These are phyloP conservation scores for Alternaria ventricosa DNA, from an alignment of 2,329 filamentous ascomycete species.

Conservation along the genomic window DNA sequence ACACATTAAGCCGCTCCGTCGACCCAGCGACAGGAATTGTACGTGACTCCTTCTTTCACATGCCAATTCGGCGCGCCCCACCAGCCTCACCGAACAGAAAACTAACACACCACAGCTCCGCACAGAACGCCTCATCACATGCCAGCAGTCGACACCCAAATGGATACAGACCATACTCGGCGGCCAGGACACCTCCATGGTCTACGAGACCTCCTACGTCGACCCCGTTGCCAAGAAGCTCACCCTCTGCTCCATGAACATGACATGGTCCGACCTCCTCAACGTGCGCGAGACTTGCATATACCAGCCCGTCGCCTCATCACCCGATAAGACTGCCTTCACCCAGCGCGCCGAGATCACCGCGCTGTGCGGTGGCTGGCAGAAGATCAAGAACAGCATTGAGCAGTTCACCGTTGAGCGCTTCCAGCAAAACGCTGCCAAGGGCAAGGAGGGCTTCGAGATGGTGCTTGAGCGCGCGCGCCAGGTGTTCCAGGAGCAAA, in stretches of 20 bases:
- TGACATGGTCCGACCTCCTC: slow-evolving; percentile 90
- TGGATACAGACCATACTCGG: slow-evolving; percentile 84
- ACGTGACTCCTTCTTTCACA: slow-evolving; percentile 46
- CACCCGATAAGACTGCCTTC: slow-evolving; percentile 74
- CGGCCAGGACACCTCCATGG: slow-evolving; percentile 79
- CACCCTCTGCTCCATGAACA: slow-evolving; percentile 94
- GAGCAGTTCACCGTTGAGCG: slow-evolving; percentile 88
- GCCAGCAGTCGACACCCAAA: slow-evolving; percentile 72
- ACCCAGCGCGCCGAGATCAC: slow-evolving; percentile 91
- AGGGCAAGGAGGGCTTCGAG: slow-evolving; percentile 94
- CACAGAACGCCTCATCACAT: slow-evolving; percentile 72
- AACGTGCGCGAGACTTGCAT: slow-evolving; percentile 91
- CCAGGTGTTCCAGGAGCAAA: slow-evolving; percentile 88
- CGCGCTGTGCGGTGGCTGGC: slow-evolving; percentile 93
- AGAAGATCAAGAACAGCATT: slow-evolving; percentile 94
- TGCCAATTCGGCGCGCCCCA: slow-evolving; percentile 6
- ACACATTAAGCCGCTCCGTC: slow-evolving; percentile 79
- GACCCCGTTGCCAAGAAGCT: slow-evolving; percentile 83
- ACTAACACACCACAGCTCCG: slow-evolving; percentile 60
- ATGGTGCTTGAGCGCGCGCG: slow-evolving; percentile 91
- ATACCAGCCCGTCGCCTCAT: slow-evolving; percentile 69
- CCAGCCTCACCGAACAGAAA: neutral
- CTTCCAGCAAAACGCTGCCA: slow-evolving; percentile 89
- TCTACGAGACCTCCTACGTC: slow-evolving; percentile 96
- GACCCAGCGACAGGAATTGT: slow-evolving; percentile 71